Conservation (phyloP, 1,139 yeast genomes). For the Komagataea norvegica region DNA sequence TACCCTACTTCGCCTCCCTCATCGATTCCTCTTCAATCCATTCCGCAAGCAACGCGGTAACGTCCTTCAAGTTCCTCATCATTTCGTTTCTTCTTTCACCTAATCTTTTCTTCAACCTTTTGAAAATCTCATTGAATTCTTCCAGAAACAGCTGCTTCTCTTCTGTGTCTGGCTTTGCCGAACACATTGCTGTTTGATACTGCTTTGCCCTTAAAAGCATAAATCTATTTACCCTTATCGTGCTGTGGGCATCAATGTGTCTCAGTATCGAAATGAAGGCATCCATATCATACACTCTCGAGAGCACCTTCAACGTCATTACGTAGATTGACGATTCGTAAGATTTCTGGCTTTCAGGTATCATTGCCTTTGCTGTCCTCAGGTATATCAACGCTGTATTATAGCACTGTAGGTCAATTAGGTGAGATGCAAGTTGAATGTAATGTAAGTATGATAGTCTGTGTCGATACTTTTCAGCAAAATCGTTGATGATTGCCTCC, state of each 20-base stretch:
- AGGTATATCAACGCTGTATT: conserved; percentile 1
- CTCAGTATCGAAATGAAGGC: conserved; percentile 1
- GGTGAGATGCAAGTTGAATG: conserved; percentile 11
- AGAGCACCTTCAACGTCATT: conserved; percentile 4
- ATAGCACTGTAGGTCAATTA: conserved; percentile 10
- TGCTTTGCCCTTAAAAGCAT: conserved; percentile 1
- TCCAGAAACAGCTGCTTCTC: conserved; percentile 1
- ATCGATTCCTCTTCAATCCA: conserved; percentile 7
- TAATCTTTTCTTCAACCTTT: conserved; percentile 1
- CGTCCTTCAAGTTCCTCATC: not conserved
- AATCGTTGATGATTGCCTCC: conserved; percentile 6
- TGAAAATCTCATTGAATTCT: not conserved
- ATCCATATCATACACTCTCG: not conserved
- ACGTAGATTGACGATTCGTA: conserved; percentile 1
- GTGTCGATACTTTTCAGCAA: conserved; percentile 8
- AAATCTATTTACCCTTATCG: not conserved
- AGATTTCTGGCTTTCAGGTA: not conserved
- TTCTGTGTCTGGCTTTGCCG: not conserved
- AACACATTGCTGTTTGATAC: conserved; percentile 1
- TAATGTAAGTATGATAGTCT: conserved; percentile 10
- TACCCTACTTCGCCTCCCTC: too few relatives aligned
- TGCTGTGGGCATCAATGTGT: not conserved
- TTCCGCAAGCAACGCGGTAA: conserved; percentile 1
- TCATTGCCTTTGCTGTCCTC: conserved; percentile 1
- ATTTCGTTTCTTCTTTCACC: not conserved